Conservation (phyloP, 1,284 basidiomycete species). For the Phlebopus sp. region DNA sequence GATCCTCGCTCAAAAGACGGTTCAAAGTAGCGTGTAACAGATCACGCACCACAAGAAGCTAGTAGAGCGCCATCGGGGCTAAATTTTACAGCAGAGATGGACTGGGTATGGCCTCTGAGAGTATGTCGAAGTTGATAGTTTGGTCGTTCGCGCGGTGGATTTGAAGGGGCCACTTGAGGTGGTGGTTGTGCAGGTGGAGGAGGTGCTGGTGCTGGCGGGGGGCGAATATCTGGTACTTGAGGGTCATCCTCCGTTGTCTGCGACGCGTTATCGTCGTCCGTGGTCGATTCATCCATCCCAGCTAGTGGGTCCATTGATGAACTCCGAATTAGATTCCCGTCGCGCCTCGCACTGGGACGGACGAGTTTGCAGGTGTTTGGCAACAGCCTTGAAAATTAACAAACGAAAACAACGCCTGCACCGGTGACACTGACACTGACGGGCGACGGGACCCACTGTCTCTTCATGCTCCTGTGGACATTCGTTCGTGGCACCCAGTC, state of each 20-base stretch:
- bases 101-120: slow-evolving; percentile 69
- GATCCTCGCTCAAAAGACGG: neutral
- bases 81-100: slow-evolving; percentile 81
- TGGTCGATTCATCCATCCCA: slow-evolving; percentile 65
- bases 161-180: slow-evolving; percentile 22
- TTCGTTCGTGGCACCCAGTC: neutral
- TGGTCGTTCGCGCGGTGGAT: slow-evolving; percentile 52
- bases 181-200: slow-evolving; percentile 33
- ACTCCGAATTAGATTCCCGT: neutral
- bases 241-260: slow-evolving; percentile 82
- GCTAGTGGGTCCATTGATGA: slow-evolving; percentile 31
- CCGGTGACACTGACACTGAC: neutral
- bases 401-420: slow-evolving; percentile 19
- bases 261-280: slow-evolving; percentile 74
- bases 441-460: neutral
- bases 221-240: slow-evolving; percentile 60
- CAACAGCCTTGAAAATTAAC: slow-evolving; percentile 20
- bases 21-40: slow-evolving; percentile 1
- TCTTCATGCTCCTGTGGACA: slow-evolving; percentile 14
- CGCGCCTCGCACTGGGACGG: too few species aligned
- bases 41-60: slow-evolving; percentile 72
- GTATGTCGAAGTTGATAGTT: slow-evolving; percentile 66
- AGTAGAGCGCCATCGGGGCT: slow-evolving; percentile 77
- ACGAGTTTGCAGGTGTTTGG: slow-evolving; percentile 25
- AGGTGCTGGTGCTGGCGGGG: slow-evolving; percentile 37